phyloP scores from a whole-genome alignment of 2,329 filamentous ascomycete genomes.

The Chrysoporthe austroafricana region DNA sequence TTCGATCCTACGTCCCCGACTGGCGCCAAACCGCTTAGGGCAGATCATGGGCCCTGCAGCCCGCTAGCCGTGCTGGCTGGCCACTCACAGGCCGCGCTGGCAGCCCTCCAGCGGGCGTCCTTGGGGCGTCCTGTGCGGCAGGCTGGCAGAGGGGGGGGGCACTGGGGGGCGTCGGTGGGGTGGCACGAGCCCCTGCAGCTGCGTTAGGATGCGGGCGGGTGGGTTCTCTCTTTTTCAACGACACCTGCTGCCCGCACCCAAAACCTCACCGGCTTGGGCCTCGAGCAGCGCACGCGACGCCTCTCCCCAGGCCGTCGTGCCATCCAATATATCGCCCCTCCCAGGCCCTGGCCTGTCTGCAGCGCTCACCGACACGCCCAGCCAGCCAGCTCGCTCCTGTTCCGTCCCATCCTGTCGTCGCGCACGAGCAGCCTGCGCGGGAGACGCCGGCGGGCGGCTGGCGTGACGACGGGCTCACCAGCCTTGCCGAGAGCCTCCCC shows the following conservation, averaged over 20 bases:
- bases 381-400: too few species aligned
- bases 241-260: conserved; percentile 35
- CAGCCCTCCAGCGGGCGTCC: background rate
- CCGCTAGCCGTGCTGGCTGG: background rate
- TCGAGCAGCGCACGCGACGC: background rate
- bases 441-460: background rate
- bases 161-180: background rate
- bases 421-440: too few species aligned
- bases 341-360: background rate
- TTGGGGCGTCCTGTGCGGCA: background rate
- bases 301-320: background rate
- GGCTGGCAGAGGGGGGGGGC: background rate
- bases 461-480: background rate
- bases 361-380: too few species aligned
- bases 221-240: conserved; percentile 40
- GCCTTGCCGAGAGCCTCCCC: background rate
- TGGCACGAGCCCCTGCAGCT: conserved; percentile 1
- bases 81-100: conserved; percentile 6
- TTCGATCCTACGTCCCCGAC: conserved; percentile 9
- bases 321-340: background rate
- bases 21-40: background rate
- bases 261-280: conserved; percentile 11
- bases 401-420: too few species aligned
- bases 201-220: background rate
- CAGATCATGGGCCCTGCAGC: background rate